phyloP scores from a whole-genome alignment of 2,329 filamentous ascomycete genomes.

The Colletotrichum sp. region DNA sequence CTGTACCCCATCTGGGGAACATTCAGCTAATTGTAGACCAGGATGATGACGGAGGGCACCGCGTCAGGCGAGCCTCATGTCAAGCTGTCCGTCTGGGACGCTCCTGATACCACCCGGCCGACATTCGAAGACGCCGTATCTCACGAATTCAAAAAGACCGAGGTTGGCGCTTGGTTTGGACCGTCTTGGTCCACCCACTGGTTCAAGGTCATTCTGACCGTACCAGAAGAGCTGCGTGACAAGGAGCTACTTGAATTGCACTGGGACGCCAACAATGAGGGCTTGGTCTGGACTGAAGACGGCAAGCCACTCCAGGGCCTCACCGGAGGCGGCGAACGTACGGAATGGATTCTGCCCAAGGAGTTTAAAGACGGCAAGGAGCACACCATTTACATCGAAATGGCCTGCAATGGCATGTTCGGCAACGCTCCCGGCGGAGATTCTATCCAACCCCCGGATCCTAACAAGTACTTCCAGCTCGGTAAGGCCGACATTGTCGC shows the following conservation, averaged over 20 bases:
- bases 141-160: slow-evolving; percentile 76
- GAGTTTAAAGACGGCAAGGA: slow-evolving; percentile 83
- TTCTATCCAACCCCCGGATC: slow-evolving; percentile 84
- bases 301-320: slow-evolving; percentile 91
- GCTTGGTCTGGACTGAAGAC: slow-evolving; percentile 89
- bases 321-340: slow-evolving; percentile 85
- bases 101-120: slow-evolving; percentile 79
- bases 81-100: slow-evolving; percentile 85
- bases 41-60: slow-evolving; percentile 74
- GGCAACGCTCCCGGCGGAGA: slow-evolving; percentile 87
- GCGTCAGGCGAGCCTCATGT: slow-evolving; percentile 75
- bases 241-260: slow-evolving; percentile 91
- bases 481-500: slow-evolving; percentile 84
- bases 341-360: slow-evolving; percentile 89
- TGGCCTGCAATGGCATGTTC: slow-evolving; percentile 99
- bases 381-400: slow-evolving; percentile 93
- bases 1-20: neutral
- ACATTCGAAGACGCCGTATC: slow-evolving; percentile 83
- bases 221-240: slow-evolving; percentile 74
- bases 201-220: slow-evolving; percentile 84
- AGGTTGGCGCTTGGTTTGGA: slow-evolving; percentile 81
- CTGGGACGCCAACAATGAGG: slow-evolving; percentile 95
- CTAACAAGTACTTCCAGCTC: slow-evolving; percentile 82
- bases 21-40: slow-evolving; percentile 34
- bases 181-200: slow-evolving; percentile 98